Evolutionary conservation across 192 early-diverging fungal genomes (phyloP).

Genomic region (Bifiguratus adelaidae): DNA sequence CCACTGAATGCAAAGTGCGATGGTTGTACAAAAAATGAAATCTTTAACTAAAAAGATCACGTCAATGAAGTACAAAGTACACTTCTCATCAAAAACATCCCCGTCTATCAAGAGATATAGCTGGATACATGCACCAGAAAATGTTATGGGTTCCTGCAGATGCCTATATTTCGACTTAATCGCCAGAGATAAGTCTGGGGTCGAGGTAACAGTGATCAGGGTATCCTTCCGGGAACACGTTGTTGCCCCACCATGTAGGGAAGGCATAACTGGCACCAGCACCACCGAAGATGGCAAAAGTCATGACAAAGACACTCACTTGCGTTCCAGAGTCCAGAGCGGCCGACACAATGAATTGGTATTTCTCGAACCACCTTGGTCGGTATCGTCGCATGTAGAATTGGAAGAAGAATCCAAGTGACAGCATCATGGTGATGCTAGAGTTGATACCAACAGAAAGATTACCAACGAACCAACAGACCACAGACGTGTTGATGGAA

Average conservation of each 20-base stretch:
- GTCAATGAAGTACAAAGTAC: too few species aligned
- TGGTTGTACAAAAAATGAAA: too few species aligned
- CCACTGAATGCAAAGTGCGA: too few species aligned
- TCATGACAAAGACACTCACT: slow-evolving; percentile 15
- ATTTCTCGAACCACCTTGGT: slow-evolving; percentile 36
- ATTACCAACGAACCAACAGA: slow-evolving; percentile 9
- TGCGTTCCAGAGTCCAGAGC: slow-evolving; percentile 42
- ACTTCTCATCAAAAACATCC: too few species aligned
- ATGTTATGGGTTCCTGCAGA: too few species aligned
- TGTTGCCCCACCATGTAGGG: slow-evolving; percentile 14
- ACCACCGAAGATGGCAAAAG: slow-evolving; percentile 10
- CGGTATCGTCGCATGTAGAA: slow-evolving; percentile 29
- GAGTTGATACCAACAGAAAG: slow-evolving; percentile 14
- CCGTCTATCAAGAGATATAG: too few species aligned
- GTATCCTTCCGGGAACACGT: too few species aligned
- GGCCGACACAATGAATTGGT: slow-evolving; percentile 40
- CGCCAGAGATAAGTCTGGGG: too few species aligned
- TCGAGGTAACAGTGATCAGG: too few species aligned
- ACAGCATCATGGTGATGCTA: slow-evolving; percentile 27
- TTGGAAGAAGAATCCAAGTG: slow-evolving; percentile 31
- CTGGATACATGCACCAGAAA: too few species aligned
- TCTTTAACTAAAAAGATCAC: too few species aligned
- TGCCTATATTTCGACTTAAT: too few species aligned
- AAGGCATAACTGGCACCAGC: slow-evolving; percentile 8
- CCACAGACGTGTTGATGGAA: slow-evolving; percentile 38